Evolutionary conservation across 805 yeast species (phyloP), one percentile per base, ranked within the genome.

Genomic region (Saturnispora bothae): DNA sequence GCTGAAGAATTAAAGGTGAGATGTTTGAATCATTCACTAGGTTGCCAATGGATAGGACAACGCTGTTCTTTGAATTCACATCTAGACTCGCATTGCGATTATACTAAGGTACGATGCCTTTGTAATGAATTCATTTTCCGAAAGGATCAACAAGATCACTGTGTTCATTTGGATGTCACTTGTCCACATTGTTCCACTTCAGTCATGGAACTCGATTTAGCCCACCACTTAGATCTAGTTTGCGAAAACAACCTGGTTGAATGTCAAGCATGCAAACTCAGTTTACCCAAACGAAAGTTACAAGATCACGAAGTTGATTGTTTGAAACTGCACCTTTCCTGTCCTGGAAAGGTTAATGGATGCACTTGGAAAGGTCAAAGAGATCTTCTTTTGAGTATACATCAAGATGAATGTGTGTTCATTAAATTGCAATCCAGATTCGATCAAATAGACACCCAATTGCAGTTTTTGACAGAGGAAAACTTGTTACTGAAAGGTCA

Each of bases 61-160:
- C 57, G 83, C 17, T 76, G 83, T 79, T 66, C 69, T 38, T 48
- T 77, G 5, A 66, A 66, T 36, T 64, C 57, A 31, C 85, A 78
- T 54, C 52, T 72, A 3, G 53, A 48, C 2, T 47, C 50, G 10
- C 63, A 60, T 5, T 70, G 76, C 42, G 53, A 41, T 18, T 62
- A 42, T 46, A 64, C 65, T 0, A 44, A 56, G 23, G 62, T 69
- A 7, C 45, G 40, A 20, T 70, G 76, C 44, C 49, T 38, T 7
- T 50, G 56, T 39, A 46, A 42, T 13, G 38, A 41, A 21, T 33
- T 51, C 16, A 48, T 54, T 3, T 51, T 51, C 31, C 42, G 52
- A 21, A 26, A 47, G 28, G 41, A 29, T 51, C 15, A 5, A 18
- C 3, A 36, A 15, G 29, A 38, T 26, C 26, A 19, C 7, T 71